A percentile compares a stretch with the other conserved stretches of the same genome.
phyloP scores from a whole-genome alignment of 2,329 filamentous ascomycete species.

The Xylariomycetidae sp. region DNA sequence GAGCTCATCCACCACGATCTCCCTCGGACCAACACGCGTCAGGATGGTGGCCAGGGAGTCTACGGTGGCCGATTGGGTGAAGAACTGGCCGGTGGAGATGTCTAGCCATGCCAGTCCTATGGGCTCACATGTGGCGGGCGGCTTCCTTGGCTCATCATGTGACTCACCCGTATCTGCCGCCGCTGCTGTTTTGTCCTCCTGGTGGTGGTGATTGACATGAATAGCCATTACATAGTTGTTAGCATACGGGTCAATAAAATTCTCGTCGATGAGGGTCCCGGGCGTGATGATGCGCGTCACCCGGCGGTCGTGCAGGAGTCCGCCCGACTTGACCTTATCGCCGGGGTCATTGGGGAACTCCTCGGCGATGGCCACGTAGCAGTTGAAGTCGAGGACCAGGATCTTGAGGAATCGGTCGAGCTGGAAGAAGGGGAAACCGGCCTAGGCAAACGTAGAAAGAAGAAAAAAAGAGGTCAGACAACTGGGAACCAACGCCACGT shows the following conservation, averaged over 20 bases:
- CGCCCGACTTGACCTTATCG: constrained; percentile 68
- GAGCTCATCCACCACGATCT: constrained; percentile 72
- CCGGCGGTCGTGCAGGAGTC: constrained; percentile 76
- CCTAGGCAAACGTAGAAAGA: constrained; percentile 41
- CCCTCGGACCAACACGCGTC: constrained; percentile 76
- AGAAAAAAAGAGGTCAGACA: constrained; percentile 12
- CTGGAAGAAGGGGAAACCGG: constrained; percentile 91
- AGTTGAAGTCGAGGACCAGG: constrained; percentile 83
- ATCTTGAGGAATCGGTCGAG: constrained; percentile 89
- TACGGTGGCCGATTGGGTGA: constrained; percentile 71
- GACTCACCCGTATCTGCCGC: constrained; percentile 2
- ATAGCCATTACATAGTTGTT: constrained; percentile 91
- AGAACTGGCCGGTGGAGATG: constrained; percentile 91
- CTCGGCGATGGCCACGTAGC: constrained; percentile 90
- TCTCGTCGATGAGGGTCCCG: constrained; percentile 93
- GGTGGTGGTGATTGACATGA: constrained; percentile 41
- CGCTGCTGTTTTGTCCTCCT: constrained; percentile 14
- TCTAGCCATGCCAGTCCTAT: constrained; percentile 88
- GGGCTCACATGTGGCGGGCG: constrained; percentile 14
- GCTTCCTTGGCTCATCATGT: constrained; percentile 7
- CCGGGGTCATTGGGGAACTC: constrained; percentile 75
- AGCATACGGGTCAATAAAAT: constrained; percentile 89
- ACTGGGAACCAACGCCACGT: constrained; percentile 1
- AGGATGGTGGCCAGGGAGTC: constrained; percentile 73
- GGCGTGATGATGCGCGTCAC: constrained; percentile 89